phyloP scores from a whole-genome alignment of 805 yeast genomes.

The Kluyveromyces wickerhamii region DNA sequence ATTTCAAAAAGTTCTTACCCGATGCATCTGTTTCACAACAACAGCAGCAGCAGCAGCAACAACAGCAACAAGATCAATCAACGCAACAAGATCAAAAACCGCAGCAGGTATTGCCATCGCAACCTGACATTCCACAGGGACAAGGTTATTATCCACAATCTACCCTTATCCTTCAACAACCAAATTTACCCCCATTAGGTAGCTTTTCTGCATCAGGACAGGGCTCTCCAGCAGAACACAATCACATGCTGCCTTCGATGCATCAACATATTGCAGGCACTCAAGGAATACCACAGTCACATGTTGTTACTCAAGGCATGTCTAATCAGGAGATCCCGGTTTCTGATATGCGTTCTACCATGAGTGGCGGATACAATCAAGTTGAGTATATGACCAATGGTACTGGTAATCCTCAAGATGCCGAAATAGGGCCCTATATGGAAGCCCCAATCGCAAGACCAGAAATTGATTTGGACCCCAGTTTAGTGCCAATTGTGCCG shows the following conservation, averaged over 20 bases:
- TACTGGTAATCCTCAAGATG: constrained; percentile 2
- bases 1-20: constrained; percentile 91
- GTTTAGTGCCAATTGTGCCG: constrained; percentile 77
- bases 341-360: constrained; percentile 31
- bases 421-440: constrained; percentile 6
- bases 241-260: constrained; percentile 23
- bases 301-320: constrained; percentile 14
- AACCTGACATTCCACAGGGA: constrained; percentile 3
- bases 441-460: constrained; percentile 26
- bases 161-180: constrained; percentile 11
- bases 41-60: constrained; percentile 18
- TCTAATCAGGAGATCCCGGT: constrained; percentile 27
- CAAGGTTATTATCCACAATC: constrained; percentile 5
- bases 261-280: constrained; percentile 16
- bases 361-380: constrained; percentile 21
- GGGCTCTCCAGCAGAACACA: constrained; percentile 18
- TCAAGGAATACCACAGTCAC: constrained; percentile 41
- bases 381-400: constrained; percentile 12
- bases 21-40: constrained; percentile 38
- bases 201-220: constrained; percentile 32
- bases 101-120: constrained; percentile 8
- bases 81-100: constrained; percentile 14
- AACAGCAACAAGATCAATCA: constrained; percentile 15
- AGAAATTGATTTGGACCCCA: constrained; percentile 44
- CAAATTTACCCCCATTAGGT: constrained; percentile 32